Conservation (phyloP, 2,329 filamentous ascomycete genomes). For the Sporothrix sp. region DNA sequence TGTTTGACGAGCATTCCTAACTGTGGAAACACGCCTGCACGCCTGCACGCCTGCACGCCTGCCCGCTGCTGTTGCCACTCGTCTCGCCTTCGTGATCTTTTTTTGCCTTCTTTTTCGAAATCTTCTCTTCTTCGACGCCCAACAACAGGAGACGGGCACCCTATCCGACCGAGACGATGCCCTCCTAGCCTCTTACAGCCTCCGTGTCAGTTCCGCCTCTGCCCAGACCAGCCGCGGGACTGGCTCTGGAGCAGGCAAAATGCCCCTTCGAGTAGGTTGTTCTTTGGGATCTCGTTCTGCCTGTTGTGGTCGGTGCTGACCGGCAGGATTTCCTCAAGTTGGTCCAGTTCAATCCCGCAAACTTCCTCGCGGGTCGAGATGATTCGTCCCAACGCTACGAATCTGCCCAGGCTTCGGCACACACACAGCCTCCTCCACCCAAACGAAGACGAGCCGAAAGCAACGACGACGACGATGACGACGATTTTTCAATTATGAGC, state of each 20-base stretch:
- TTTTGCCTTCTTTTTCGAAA: too few species aligned
- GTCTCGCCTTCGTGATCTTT: too few species aligned
- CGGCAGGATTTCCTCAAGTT: not conserved
- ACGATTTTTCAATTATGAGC: not conserved
- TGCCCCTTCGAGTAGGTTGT: not conserved
- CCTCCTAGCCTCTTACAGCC: not conserved
- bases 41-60: too few species aligned
- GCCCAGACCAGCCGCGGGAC: not conserved
- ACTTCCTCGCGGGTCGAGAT: not conserved
- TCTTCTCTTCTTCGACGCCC: too few species aligned
- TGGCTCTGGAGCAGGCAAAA: slow-evolving; percentile 2
- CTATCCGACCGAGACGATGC: not conserved
- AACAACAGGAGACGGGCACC: too few species aligned
- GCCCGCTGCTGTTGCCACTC: too few species aligned
- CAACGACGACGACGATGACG: not conserved
- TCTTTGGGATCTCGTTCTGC: not conserved
- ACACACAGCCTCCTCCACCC: not conserved
- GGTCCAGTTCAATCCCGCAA: slow-evolving; percentile 1
- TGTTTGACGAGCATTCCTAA: not conserved
- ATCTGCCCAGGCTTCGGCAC: not conserved
- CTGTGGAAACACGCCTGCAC: too few species aligned
- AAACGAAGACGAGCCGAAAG: slow-evolving; percentile 10
- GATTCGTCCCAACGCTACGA: not conserved
- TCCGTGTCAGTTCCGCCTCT: not conserved
- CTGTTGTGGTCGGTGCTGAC: not conserved